Conservation (phyloP, 495 filamentous ascomycete species). For the Acidomyces sp. region DNA sequence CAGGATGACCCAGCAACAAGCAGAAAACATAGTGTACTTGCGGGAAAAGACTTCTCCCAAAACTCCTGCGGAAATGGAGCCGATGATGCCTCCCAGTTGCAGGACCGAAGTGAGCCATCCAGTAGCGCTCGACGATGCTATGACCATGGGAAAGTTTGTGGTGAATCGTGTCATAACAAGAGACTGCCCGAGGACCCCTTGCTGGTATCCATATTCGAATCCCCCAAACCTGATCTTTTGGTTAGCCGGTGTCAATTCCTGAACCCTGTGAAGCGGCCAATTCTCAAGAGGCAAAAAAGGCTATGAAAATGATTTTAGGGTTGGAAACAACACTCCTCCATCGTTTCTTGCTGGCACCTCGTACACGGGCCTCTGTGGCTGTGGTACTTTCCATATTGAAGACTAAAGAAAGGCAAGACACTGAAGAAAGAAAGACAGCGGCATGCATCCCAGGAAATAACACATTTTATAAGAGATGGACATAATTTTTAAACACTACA, state of each 20-base stretch:
- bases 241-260: neutral
- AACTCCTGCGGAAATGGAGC: neutral
- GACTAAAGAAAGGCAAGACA: too few species aligned
- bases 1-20: neutral
- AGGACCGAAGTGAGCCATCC: neutral
- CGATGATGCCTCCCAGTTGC: neutral
- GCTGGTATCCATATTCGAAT: neutral
- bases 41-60: neutral
- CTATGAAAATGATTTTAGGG: neutral
- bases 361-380: neutral
- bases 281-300: neutral
- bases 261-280: neutral
- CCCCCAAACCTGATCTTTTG: neutral
- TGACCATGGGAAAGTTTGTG: neutral
- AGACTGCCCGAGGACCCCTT: neutral
- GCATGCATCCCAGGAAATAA: too few species aligned
- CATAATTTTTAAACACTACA: too few species aligned
- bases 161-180: neutral
- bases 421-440: too few species aligned
- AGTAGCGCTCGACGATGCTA: neutral
- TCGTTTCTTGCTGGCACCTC: neutral
- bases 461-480: too few species aligned
- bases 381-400: too few species aligned
- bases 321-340: neutral
- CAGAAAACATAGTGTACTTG: neutral